Evolutionary conservation across 1,284 basidiomycete species (phyloP), one percentile per base, ranked within the genome.

Genomic region (Schizophyllum amplum): DNA sequence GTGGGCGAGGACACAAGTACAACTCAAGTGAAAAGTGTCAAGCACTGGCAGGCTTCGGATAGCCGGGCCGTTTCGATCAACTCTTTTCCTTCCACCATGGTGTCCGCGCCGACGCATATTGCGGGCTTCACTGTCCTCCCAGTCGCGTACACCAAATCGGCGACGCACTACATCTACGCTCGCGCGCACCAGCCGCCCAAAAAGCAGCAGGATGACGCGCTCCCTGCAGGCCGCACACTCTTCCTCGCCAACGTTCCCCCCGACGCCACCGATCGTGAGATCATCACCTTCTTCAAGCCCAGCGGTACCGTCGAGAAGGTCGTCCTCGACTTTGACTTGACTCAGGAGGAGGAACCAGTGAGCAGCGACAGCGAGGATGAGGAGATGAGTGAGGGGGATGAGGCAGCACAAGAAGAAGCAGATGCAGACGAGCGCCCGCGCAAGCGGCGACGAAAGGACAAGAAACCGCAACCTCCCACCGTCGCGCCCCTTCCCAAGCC

Each of bases 211-310:
- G 55, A 66, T 17, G 65, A 68, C 52, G 51, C 64, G 11, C 72
- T 86, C 48, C 90, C 87, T 0, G 75, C 81, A 47, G 86, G 80
- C 17, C 80, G 92, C 53, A 94, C 92, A 0, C 73, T 94, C 13
- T 96, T 96, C 66, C 73, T 94, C 7, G 89, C 89, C 57, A 94
- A 96, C 65, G 71, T 94, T 3, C 92, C 93, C 1, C 84, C 90
- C 54, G 92, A 94, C 68, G 83, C 90, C 3, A 90, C 88, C 0
- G 87, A 90, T 62, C 78, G 87, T 52, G 89, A 92, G 66, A 70
- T 94, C 1, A 74, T 82, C 2, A 70, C 82, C 1, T 75, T 94
- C 21, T 93, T 94, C 75, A 86, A 85, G 64, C 66, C 75, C 15
- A 83, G 78, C 59, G 93, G 92, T 17, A 86, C 85, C 0, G 78